phyloP scores from a whole-genome alignment of 2,329 filamentous ascomycete genomes.

The Aspergillus tubingensis region DNA sequence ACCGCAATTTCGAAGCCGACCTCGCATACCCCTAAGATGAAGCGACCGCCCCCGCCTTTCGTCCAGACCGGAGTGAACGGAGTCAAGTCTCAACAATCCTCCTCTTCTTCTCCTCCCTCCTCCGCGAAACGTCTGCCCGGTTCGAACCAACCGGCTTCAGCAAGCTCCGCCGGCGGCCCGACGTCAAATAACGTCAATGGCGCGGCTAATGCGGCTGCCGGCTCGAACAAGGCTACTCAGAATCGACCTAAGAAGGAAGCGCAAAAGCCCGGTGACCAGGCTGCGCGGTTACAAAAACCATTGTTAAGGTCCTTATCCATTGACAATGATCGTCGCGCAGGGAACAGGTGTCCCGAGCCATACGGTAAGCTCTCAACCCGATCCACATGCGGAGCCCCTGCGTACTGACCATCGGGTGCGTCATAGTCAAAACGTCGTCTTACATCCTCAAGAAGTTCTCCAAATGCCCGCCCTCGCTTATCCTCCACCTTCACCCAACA shows the following conservation, averaged over 20 bases:
- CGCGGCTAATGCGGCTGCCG: slow-evolving; percentile 23
- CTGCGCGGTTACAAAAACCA: slow-evolving; percentile 36
- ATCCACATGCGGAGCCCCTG: slow-evolving; percentile 12
- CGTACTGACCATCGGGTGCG: slow-evolving; percentile 22
- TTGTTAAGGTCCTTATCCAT: slow-evolving; percentile 33
- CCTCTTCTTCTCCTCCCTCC: slow-evolving; percentile 58
- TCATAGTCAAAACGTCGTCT: slow-evolving; percentile 67
- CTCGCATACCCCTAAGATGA: slow-evolving; percentile 60
- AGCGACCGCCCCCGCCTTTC: slow-evolving; percentile 66
- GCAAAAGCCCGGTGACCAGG: slow-evolving; percentile 40
- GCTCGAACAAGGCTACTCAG: slow-evolving; percentile 30
- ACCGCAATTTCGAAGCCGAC: slow-evolving; percentile 48
- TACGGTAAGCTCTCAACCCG: slow-evolving; percentile 41
- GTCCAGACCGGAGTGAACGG: slow-evolving; percentile 65
- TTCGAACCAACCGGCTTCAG: slow-evolving; percentile 54
- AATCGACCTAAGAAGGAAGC: slow-evolving; percentile 63
- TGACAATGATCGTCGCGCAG: slow-evolving; percentile 36
- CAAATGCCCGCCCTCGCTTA: slow-evolving; percentile 73
- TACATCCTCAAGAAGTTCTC: slow-evolving; percentile 83
- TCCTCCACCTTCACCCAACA: slow-evolving; percentile 79
- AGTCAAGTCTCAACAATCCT: slow-evolving; percentile 58
- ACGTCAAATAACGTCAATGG: slow-evolving; percentile 51
- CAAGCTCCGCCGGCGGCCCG: slow-evolving; percentile 38
- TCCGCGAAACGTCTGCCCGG: slow-evolving; percentile 58
- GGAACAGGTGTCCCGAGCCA: slow-evolving; percentile 47